Evolutionary conservation across 2,329 filamentous ascomycete species (phyloP), one percentile per base, ranked within the genome.

Genomic region (Akanthomyces dipterigenus): DNA sequence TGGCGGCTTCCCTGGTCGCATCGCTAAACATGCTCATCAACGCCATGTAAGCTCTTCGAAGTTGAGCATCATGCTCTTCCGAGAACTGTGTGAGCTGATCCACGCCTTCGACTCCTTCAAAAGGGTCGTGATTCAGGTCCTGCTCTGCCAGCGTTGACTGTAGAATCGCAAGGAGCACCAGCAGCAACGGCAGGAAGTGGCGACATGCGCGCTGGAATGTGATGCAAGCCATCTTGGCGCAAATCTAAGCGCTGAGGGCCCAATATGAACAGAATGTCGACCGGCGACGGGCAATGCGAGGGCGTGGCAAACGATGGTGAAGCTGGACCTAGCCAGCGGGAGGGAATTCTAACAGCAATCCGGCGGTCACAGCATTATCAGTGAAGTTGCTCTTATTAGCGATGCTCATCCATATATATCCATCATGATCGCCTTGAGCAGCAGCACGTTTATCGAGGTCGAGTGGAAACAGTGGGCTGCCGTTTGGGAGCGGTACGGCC

Each of bases 11-110:
- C 31, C 64, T 51, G n/a, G 64, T 63, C 5, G 62, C 63, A 45
- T 64, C 62, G 36, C 60, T 63, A 36, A 60, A 60, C 63, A 64
- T 60, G 60, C 63, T 61, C 11, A 65, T 43, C 18, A 65, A 53
- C 16, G 63, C 62, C 60, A 63, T 43, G 54, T 65, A 65, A 4
- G 63, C 61, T 16, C 54, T 56, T 18, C 64, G 63, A 16, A 65
- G 46, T 20, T 64, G 64, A 16, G 36, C 54, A 26, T 56, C 42
- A n/a, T 26, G 16, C 12, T 31, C 38, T 43, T 55, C 9, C 7
- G 51, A 38, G 12, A 43, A 22, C 3, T 43, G 38, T 28, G 11
- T 12, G 18, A 42, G 24, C 18, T 18, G 9, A 2, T 43, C 24
- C 8, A 14, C 24, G 51, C 51, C 28, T 18, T 22, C 42, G 22